Percentiles rank a stretch among this genome's conserved stretches.
These are phyloP conservation scores for Pichia heedii DNA, from an alignment of 805 yeast genomes.

Conservation along the genomic window DNA sequence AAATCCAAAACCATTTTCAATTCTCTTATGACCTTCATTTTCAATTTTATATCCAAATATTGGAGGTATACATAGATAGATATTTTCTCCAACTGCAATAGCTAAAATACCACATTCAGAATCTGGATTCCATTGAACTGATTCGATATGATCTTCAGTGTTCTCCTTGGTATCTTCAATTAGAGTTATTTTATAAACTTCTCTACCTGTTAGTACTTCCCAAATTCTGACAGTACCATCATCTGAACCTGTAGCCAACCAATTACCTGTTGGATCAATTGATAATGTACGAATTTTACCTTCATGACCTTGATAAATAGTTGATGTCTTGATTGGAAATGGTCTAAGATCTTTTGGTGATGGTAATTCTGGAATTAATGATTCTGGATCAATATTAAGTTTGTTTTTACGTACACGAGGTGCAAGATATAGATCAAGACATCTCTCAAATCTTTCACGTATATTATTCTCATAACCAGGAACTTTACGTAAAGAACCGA, in stretches of 20 bases:
- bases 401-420: constrained; percentile 91
- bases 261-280: constrained; percentile 81
- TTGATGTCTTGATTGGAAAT: constrained; percentile 87
- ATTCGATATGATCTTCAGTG: constrained; percentile 68
- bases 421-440: constrained; percentile 87
- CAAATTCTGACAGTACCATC: constrained; percentile 95
- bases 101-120: constrained; percentile 68
- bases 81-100: constrained; percentile 70
- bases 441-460: constrained; percentile 89
- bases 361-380: constrained; percentile 91
- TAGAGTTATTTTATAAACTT: constrained; percentile 58
- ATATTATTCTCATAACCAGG: constrained; percentile 85
- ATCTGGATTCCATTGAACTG: constrained; percentile 87
- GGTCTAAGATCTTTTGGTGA: constrained; percentile 95
- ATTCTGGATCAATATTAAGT: constrained; percentile 90
- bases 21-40: constrained; percentile 63
- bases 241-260: constrained; percentile 97
- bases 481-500: constrained; percentile 73
- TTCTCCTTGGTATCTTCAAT: constrained; percentile 40
- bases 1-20: constrained; percentile 90
- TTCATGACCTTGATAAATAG: constrained; percentile 72
- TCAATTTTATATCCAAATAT: constrained; percentile 83
- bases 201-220: constrained; percentile 94
- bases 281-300: constrained; percentile 76
- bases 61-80: constrained; percentile 80